Conservation (phyloP, 345 rosid species). For the Noccaea bulbosa region DNA sequence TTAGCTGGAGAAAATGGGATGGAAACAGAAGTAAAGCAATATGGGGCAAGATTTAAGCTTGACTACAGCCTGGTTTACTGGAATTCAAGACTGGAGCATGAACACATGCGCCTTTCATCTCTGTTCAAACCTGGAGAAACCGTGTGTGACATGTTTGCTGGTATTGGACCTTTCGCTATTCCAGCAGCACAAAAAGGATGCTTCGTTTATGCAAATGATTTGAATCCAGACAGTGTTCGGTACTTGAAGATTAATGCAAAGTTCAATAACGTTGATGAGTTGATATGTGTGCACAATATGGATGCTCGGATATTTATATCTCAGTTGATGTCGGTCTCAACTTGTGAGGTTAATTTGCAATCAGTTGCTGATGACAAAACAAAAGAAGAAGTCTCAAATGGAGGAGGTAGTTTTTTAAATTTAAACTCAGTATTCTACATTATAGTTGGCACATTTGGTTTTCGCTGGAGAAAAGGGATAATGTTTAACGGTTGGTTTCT, state of each 20-base stretch:
- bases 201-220: conserved; percentile 84
- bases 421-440: neutral
- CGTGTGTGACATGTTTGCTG: conserved; percentile 96
- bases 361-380: conserved; percentile 46
- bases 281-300: conserved; percentile 66
- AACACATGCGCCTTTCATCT: conserved; percentile 80
- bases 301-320: conserved; percentile 85
- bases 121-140: conserved; percentile 76
- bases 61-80: conserved; percentile 87
- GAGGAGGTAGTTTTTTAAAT: conserved; percentile 48
- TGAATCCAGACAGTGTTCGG: conserved; percentile 77
- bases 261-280: conserved; percentile 78
- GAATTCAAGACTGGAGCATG: conserved; percentile 97
- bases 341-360: conserved; percentile 42
- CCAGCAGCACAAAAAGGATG: conserved; percentile 96
- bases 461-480: neutral
- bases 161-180: conserved; percentile 94
- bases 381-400: conserved; percentile 30
- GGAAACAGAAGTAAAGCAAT: conserved; percentile 93
- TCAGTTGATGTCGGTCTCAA: conserved; percentile 61
- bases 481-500: conserved; percentile 20
- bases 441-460: conserved; percentile 9
- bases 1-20: conserved; percentile 80
- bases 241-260: conserved; percentile 85
- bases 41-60: conserved; percentile 89